These are phyloP conservation scores for Pseudopediastrum boryanum DNA, from an alignment of 139 green algal genomes.

Conservation along the genomic window DNA sequence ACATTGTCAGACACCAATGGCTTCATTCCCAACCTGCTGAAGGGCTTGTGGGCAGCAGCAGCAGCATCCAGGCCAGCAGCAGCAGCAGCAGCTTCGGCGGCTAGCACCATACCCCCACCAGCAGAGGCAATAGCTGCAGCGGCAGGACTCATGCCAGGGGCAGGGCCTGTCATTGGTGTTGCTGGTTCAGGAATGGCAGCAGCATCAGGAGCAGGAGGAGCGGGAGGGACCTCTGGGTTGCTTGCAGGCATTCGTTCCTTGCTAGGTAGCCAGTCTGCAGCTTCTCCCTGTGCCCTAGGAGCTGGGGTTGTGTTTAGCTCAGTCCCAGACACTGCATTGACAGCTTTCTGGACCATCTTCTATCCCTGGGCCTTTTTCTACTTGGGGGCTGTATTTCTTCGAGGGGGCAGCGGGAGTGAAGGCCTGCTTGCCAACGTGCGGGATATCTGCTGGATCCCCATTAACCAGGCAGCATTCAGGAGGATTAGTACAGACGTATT, in stretches of 20 bases:
- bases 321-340: background rate
- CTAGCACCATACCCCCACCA: background rate
- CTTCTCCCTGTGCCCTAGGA: too few relatives aligned
- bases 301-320: too few relatives aligned
- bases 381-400: conserved; percentile 49
- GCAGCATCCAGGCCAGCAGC: background rate
- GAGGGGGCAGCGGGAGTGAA: conserved; percentile 59
- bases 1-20: conserved; percentile 5
- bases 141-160: too few relatives aligned
- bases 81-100: conserved; percentile 13
- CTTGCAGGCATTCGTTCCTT: background rate
- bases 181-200: too few relatives aligned
- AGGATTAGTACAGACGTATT: conserved; percentile 78
- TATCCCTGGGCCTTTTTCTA: conserved; percentile 54
- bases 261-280: background rate
- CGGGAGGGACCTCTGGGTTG: background rate
- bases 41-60: conserved; percentile 1
- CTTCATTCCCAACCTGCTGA: background rate
- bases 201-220: background rate
- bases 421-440: conserved; percentile 55
- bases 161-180: too few relatives aligned
- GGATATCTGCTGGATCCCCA: conserved; percentile 62
- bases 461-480: conserved; percentile 61
- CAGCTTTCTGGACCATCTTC: conserved; percentile 55
- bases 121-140: background rate